Base-by-base conservation (phyloP, 2,329 filamentous ascomycete species). In the Pleurostoma richardsiae region DNA sequence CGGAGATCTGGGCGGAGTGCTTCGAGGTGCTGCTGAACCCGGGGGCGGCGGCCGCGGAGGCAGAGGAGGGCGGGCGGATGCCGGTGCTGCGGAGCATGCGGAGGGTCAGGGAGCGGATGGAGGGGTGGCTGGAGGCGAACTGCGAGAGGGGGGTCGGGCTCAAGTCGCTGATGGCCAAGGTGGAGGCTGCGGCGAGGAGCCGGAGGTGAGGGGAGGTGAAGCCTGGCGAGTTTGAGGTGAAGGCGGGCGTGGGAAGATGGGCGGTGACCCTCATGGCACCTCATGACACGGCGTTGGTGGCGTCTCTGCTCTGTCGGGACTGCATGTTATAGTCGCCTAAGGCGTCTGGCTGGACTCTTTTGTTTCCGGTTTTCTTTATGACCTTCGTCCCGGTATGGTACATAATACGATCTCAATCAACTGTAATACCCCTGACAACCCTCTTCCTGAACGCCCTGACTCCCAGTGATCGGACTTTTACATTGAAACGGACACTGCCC, bases 21-120 rank as follows among this genome's bases (percentile, higher is more conserved):
- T 95, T 99, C 64, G 86, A 91, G 54, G 58, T 97, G 49, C 69
- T 97, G 54, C 73, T 99, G 40, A 99, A 99, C 65, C 91, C 92
- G 1, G 75, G 79, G 3, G 76, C 74, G 48, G 82, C 11, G 10
- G 40, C 84, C 65, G 66, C 80, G n/a, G 77, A 78, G 7, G 70
- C 61, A 1, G 90, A 91, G 64, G 82, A 83, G 29, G 81, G 74
- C 1, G 67, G 63, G n/a, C 77, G 68, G 54, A 76, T 96, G 77
- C 92, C 92, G 0, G 78, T 92, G 4, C 63, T 87, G 48, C 82
- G 73, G 59, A 80, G 85, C 1, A 82, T 96, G 82, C 79, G 74
- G 56, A 63, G 61, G 29, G 73, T 88, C 10, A 76, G 92, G 51
- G 82, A 88, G 69, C 75, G 74, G 59, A 96, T 97, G 90, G 91